Evolutionary conservation across 352 stramenopile genomes (phyloP), one percentile per base, ranked within the genome.

Genomic region (Blastocystis sp.): DNA sequence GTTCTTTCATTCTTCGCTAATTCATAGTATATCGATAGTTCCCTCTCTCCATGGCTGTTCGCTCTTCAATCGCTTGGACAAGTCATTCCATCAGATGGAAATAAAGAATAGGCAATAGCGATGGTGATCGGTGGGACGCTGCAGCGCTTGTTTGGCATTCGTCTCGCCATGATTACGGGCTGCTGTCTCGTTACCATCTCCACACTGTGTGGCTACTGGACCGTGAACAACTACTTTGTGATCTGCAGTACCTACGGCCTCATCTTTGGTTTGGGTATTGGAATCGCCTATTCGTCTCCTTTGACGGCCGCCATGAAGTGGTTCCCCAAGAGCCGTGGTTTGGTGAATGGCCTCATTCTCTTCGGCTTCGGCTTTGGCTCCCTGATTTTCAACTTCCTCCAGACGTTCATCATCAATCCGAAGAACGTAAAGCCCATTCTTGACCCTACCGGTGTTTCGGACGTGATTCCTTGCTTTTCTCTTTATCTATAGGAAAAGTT

Each of bases 261-360:
- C 10, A 2, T 88, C 28, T 88, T 88, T 62, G 78, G 78, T 64
- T 19, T 88, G 17, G 78, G 78, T 23, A 56, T 79, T 79, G 78
- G 78, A 23, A 52, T 88, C 56, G 78, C 78, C 23, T 88, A 88
- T 28, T 88, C 78, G 19, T 79, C 78, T 79, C 67, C 67, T 14
- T 67, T 88, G 67, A 79, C 64, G 28, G 78, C 78, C n/a, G 78
- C 64, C 41, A 88, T 88, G 64, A 88, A 88, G 23, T 88, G 78
- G 78, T n/a, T 79, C 19, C 78, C 78, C 2, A 88, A 88, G 10
- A 38, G 61, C 23, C 64, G 78, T 61, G 78, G 78, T 76, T 56
- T 88, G 17, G 67, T 52, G 52, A 88, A 79, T 34, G 78, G 78
- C 21, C n/a, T 88, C 5, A 88, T 88, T 78, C 43, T 88, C 3